Evolutionary conservation across 208 protist species (phyloP), one percentile per base, ranked within the genome.

Genomic region (Leishmania amazonensis): DNA sequence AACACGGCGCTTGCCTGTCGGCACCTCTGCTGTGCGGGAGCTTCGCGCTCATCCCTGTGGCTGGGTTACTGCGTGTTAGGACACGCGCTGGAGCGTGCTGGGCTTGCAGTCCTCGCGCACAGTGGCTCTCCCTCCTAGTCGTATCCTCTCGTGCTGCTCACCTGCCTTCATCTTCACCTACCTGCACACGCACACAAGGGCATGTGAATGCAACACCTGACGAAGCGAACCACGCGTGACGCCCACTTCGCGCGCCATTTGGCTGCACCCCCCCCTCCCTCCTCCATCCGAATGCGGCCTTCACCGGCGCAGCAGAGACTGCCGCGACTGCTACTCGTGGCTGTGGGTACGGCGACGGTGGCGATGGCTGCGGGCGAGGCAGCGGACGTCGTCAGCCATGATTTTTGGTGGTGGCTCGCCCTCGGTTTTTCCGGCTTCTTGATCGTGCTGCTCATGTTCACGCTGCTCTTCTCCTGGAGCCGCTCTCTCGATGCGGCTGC

Each of bases 331-430:
- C 68, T 73, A 11, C 68, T 51, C 21, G 17, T n/a, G 1, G 40
- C 11, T 73, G 15, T 31, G 35, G 42, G 5, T 17, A 51, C n/a
- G 47, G 47, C 71, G 7, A 38, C 71, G 49, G n/a, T 24, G 28
- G 68, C 42, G 42, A 17, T 42, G 17, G 42, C 24, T 4, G 45
- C 19, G 42, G 68, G 42, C 45, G 40, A 21, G 42, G 35, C 17
- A 17, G 24, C 21, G 17, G 71, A 40, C 28, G 49, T 49, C 49
- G 35, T 75, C 11, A 38, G 31, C 19, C 73, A 64, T 64, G 35
- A 76, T 24, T 64, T 64, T 4, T 76, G 73, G 73, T 76, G 73
- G 73, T 76, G 73, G 73, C 49, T 76, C 17, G 73, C 73, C 31
- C 73, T 76, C 73, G 73, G 49, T 17, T 51, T 64, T 51, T 76